phyloP scores from a whole-genome alignment of 352 stramenopile genomes.

The Phytophthora vignae region DNA sequence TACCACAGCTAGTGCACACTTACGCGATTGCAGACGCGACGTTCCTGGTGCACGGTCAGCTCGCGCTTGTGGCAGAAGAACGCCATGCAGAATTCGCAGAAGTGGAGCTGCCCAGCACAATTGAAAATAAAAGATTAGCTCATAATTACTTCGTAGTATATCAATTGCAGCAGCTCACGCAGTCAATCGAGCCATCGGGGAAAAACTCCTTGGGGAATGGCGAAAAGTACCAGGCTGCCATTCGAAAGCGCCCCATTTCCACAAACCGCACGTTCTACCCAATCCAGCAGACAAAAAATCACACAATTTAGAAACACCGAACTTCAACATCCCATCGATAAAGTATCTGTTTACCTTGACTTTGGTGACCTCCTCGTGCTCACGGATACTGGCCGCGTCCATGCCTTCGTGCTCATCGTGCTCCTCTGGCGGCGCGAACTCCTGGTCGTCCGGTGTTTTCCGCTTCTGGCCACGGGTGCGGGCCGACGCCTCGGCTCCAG shows the following conservation, averaged over 20 bases:
- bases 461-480: conserved; percentile 80
- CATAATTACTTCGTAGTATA: no score
- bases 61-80: conserved; percentile 88
- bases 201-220: conserved; percentile 97
- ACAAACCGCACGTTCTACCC: conserved; percentile 96
- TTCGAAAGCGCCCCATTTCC: conserved; percentile 94
- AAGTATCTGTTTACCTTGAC: conserved; percentile 72
- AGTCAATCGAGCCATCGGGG: conserved; percentile 84
- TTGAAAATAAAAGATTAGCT: conserved; percentile 5
- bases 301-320: background rate
- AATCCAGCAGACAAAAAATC: background rate
- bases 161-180: conserved; percentile 46
- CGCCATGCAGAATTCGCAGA: conserved; percentile 91
- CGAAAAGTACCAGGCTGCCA: conserved; percentile 98
- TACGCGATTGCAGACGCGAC: conserved; percentile 69
- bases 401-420: conserved; percentile 99
- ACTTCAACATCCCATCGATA: background rate
- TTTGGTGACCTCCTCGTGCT: conserved; percentile 99
- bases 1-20: conserved; percentile 15
- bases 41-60: conserved; percentile 70
- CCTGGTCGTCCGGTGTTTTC: conserved; percentile 71
- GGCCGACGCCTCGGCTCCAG: conserved; percentile 37
- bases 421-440: conserved; percentile 86
- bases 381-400: conserved; percentile 96
- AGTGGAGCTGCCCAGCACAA: conserved; percentile 69